Evolutionary conservation across 805 yeast species (phyloP), one percentile per base, ranked within the genome.

Genomic region (Yarrowia porcina): DNA sequence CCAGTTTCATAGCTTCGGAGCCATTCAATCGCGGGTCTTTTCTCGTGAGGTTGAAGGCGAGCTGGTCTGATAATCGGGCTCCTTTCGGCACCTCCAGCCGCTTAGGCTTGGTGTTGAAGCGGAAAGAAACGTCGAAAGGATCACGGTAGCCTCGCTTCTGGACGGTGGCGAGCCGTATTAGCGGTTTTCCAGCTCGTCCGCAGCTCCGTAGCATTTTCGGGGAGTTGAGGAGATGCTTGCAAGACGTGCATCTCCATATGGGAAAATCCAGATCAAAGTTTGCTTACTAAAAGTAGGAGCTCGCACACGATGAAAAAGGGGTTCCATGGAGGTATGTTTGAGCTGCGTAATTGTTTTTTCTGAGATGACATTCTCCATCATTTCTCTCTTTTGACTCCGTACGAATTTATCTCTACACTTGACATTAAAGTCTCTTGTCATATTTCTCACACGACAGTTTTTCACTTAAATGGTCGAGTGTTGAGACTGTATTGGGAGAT

Each of bases 181-280:
- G 41, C 41, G 57, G 41, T 9, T 21, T 33, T 10, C 10, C 57
- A n/a, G 57, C 57, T 32, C 57, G 41, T 32, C 39, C 39, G n/a
- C 30, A 33, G 32, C 57, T 49, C 57, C 57, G 20, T 33, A 49
- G 41, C 57, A 49, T 49, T 21, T 45, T 44, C 49, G 52, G 23
- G 35, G 41, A n/a, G 52, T 18, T 30, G 36, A 45, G 21, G 28
- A 45, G 52, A 45, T 25, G 4, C 36, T 21, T 11, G 23, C n/a
- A 32, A 21, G 57, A 28, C 36, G 2, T 45, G 33, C 52, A 18
- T 28, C 44, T 2, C 17, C 35, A 8, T 25, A n/a, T 12, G 8
- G n/a, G 4, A 21, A 33, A 33, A 18, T 13, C 30, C 57, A 30
- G 52, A 45, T 45, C 52, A 45, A 45, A 13, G 52, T 45, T 45